phyloP scores from a whole-genome alignment of 371 early-diverging fungal genomes.

The Vavraia culicis region DNA sequence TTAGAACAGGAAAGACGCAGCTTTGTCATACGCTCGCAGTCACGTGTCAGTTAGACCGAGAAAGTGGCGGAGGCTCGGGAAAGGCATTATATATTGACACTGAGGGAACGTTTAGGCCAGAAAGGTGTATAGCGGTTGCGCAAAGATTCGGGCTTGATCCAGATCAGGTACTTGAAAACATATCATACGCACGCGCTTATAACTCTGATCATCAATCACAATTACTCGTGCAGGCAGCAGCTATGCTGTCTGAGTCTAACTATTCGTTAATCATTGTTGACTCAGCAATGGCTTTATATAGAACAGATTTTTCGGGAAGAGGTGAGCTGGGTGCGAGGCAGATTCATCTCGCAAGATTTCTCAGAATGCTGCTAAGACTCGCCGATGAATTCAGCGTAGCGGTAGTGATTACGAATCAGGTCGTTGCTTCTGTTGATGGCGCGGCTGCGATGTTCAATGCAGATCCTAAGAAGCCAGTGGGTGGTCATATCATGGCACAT shows the following conservation, averaged over 20 bases:
- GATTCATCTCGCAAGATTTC: slow-evolving; percentile 74
- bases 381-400: slow-evolving; percentile 93
- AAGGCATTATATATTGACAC: slow-evolving; percentile 94
- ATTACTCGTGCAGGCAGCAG: slow-evolving; percentile 67
- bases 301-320: slow-evolving; percentile 86
- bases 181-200: slow-evolving; percentile 81
- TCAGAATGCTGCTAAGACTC: slow-evolving; percentile 62
- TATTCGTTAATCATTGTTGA: slow-evolving; percentile 69
- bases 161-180: slow-evolving; percentile 69
- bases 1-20: slow-evolving; percentile 95
- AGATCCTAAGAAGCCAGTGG: slow-evolving; percentile 87
- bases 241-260: slow-evolving; percentile 77
- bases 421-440: slow-evolving; percentile 85
- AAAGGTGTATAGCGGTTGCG: slow-evolving; percentile 65
- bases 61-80: slow-evolving; percentile 75
- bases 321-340: slow-evolving; percentile 89
- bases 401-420: slow-evolving; percentile 90
- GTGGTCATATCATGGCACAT: slow-evolving; percentile 92
- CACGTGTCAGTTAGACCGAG: slow-evolving; percentile 67
- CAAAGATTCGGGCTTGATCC: slow-evolving; percentile 63
- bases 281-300: slow-evolving; percentile 76
- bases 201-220: slow-evolving; percentile 85
- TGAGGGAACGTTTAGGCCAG: slow-evolving; percentile 90
- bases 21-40: slow-evolving; percentile 89
- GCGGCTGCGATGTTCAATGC: slow-evolving; percentile 65